Evolutionary conservation across 2,329 filamentous ascomycete species (phyloP), one percentile per base, ranked within the genome.

Genomic region (Grosmannia penicillata): DNA sequence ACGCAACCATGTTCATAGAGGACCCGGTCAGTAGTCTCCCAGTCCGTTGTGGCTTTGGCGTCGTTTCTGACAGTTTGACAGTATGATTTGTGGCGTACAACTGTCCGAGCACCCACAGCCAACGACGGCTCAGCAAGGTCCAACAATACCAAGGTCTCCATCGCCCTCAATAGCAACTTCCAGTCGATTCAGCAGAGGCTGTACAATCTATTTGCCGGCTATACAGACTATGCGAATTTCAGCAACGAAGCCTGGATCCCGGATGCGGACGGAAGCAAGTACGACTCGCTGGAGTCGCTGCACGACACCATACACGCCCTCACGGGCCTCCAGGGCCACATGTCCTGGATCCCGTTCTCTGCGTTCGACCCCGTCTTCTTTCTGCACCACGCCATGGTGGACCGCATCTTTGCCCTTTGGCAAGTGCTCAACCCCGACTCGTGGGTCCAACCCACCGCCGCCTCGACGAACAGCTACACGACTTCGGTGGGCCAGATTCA

Each of bases 311-410:
- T 81, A 28, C 76, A 81, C 46, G 67, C 67, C 24, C 62, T 69
- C 35, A 63, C 68, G 4, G 81, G 70, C 24, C 63, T 58, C 59
- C 65, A 66, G 26, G 78, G 80, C 2, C 79, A 84, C 48, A 80
- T 82, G 72, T 72, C 69, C 30, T 80, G 72, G 54, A 73, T 77
- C 24, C 72, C 75, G 15, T 79, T 80, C 48, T 81, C 82, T 2
- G 72, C 79, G 0, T 93, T 84, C 52, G 84, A 93, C 51, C 83
- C 83, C 0, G 60, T 89, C 56, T 82, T 79, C 58, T 82, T 78
- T 57, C 58, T 89, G 8, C 82, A 89, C 49, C 83, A 89, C 49
- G 62, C 66, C 45, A 86, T 82, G 56, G 70, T 85, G 8, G 84
- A 93, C 51, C 72, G 84, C 3, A 56, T 82, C 22, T 73, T 85